Evolutionary conservation across 306 rosid genomes (phyloP), one percentile per base, ranked within the genome.

Genomic region (Vicia villosa): DNA sequence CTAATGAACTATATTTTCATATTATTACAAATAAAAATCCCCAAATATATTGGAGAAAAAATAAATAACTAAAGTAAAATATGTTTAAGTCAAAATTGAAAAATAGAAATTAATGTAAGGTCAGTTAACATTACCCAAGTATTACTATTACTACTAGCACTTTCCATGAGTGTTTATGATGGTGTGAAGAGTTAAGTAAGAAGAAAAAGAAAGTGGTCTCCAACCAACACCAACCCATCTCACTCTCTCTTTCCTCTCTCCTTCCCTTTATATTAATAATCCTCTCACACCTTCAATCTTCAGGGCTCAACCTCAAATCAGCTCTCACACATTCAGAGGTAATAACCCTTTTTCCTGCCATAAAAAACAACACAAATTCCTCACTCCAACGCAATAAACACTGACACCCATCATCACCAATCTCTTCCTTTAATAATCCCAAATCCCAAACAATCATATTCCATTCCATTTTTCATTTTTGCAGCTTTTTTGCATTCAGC

Each of bases 261-360:
- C 45, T 32, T 38, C 17, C 13, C 86, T 73, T 76, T 93, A 86
- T 88, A 93, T 88, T 78, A 65, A 69, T 81, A 68, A 67, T 82
- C 82, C 58, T 50, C 50, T 77, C 69, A 10, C 79, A 55, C 70
- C 51, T 58, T 58, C 28, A 36, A 73, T 8, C 74, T 64, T 74
- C 88, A 84, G 96, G 86, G 90, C 91, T 82, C 90, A 58, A 69
- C 74, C 83, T 70, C 84, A 73, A 54, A 63, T 58, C 78, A 74
- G 77, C 70, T 70, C 84, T 72, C 77, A 32, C 42, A 2, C 68
- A 41, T 41, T 63, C 22, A 14, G 63, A 69, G 56, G 74, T 15
- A 21, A n/a, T n/a, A 38, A 50, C 75, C 70, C 69, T 51, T 12
- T n/a, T 66, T 46, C 9, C 32, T 9, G 5, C 9, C 56, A 50